Evolutionary conservation across 208 protist genomes (phyloP).

Genomic region (Porcisia deanei): DNA sequence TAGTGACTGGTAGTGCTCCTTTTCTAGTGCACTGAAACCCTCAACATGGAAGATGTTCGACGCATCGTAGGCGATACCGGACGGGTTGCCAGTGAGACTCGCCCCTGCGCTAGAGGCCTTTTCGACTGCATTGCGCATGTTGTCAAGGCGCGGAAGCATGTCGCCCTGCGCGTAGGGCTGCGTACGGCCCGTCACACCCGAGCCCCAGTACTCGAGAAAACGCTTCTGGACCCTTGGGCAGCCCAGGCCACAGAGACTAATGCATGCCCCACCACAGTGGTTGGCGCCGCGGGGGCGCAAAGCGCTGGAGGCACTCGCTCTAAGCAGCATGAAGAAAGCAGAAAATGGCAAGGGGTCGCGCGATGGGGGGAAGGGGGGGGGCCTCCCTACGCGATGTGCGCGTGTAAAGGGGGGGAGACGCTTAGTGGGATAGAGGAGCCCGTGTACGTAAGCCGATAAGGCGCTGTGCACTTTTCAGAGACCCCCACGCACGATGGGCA

Average conservation of each 20-base stretch:
- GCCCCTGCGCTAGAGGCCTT: slow-evolving; percentile 60
- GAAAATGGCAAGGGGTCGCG: slow-evolving; percentile 5
- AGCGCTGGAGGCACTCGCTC: slow-evolving; percentile 18
- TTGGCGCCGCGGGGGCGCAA: slow-evolving; percentile 15
- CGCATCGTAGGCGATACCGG: slow-evolving; percentile 75
- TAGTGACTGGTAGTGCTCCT: slow-evolving; percentile 75
- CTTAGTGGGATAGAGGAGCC: background rate
- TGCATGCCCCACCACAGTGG: background rate
- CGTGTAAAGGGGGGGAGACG: background rate
- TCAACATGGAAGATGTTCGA: slow-evolving; percentile 77
- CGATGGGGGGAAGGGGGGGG: background rate
- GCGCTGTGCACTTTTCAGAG: background rate
- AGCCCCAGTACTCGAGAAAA: slow-evolving; percentile 84
- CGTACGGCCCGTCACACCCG: slow-evolving; percentile 72
- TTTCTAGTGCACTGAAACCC: slow-evolving; percentile 62
- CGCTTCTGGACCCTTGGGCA: slow-evolving; percentile 52
- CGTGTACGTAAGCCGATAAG: background rate
- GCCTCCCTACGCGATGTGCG: background rate
- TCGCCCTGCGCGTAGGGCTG: slow-evolving; percentile 87
- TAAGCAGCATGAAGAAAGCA: slow-evolving; percentile 16
- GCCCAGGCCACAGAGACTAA: background rate
- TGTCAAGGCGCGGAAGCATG: slow-evolving; percentile 76
- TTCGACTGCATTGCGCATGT: slow-evolving; percentile 61
- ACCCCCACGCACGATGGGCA: background rate
- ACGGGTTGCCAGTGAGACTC: slow-evolving; percentile 71